phyloP scores from a whole-genome alignment of 176 grass and related monocot species.

The Musa troglodytarum region DNA sequence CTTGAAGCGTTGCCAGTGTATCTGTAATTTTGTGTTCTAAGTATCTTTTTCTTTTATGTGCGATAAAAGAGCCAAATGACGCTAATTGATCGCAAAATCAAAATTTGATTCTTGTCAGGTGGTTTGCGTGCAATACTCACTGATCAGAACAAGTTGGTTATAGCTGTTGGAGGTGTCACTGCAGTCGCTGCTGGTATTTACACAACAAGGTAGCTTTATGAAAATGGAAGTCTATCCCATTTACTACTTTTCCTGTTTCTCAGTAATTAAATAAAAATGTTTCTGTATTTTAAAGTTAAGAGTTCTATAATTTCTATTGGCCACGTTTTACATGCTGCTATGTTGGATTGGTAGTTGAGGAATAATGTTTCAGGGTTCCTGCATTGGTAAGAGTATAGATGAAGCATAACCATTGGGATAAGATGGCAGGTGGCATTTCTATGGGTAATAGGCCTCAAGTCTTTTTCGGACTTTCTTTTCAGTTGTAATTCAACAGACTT shows the following conservation, averaged over 20 bases:
- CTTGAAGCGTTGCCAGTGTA: background rate
- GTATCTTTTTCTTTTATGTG: too few species aligned
- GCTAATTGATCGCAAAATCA: background rate
- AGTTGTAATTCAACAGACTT: too few species aligned
- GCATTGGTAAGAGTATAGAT: background rate
- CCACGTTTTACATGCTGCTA: background rate
- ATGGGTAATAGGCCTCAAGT: background rate
- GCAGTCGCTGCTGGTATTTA: conserved; percentile 85
- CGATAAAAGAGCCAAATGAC: too few species aligned
- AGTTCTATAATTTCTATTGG: background rate
- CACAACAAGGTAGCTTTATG: conserved; percentile 52
- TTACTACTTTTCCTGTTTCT: background rate
- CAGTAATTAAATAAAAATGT: background rate
- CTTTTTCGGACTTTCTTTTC: background rate
- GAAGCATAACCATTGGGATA: background rate
- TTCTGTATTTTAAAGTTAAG: background rate
- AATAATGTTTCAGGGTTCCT: background rate
- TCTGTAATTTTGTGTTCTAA: background rate
- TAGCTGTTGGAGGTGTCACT: conserved; percentile 75
- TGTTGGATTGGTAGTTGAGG: background rate
- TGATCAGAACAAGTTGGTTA: conserved; percentile 88
- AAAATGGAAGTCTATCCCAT: conserved; percentile 8
- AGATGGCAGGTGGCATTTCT: background rate
- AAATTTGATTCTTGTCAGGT: conserved; percentile 33
- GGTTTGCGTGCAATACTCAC: conserved; percentile 85